Evolutionary conservation across 257 asterid genomes (phyloP).

Genomic region (Orobanche coerulescens): DNA sequence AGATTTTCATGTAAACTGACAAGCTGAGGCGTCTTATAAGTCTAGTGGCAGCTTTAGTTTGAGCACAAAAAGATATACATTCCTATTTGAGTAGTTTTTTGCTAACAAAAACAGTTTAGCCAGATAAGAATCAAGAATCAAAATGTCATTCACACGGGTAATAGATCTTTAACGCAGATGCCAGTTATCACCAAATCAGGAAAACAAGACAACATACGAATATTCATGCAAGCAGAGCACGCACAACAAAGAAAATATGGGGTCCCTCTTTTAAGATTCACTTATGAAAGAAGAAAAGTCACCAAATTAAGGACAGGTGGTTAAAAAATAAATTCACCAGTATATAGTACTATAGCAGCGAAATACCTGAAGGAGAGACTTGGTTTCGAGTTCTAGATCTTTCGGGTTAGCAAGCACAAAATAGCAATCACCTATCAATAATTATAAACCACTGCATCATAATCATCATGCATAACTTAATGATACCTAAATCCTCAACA

Average conservation of each 20-base stretch:
- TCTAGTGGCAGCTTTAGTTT: not conserved
- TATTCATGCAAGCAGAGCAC: not conserved
- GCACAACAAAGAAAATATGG: not conserved
- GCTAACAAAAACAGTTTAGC: not conserved
- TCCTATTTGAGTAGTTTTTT: not conserved
- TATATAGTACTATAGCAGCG: not conserved
- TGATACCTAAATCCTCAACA: not conserved
- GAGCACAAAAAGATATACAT: not conserved
- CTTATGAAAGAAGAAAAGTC: not conserved
- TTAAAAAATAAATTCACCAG: not conserved
- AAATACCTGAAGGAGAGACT: constrained; percentile 62
- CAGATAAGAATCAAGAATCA: not conserved
- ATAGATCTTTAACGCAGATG: not conserved
- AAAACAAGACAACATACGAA: not conserved
- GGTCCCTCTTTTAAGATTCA: too few species aligned
- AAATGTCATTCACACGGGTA: not conserved
- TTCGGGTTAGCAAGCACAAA: constrained; percentile 75
- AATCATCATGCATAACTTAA: constrained; percentile 4
- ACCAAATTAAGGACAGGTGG: not conserved
- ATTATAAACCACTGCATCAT: constrained; percentile 1
- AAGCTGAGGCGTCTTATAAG: not conserved
- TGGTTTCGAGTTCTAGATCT: constrained; percentile 43
- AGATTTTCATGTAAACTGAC: not conserved
- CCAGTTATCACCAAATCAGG: not conserved
- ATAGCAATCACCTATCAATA: constrained; percentile 37